Conservation (phyloP, 352 stramenopile genomes). For the Globisporangium megalacanthum region DNA sequence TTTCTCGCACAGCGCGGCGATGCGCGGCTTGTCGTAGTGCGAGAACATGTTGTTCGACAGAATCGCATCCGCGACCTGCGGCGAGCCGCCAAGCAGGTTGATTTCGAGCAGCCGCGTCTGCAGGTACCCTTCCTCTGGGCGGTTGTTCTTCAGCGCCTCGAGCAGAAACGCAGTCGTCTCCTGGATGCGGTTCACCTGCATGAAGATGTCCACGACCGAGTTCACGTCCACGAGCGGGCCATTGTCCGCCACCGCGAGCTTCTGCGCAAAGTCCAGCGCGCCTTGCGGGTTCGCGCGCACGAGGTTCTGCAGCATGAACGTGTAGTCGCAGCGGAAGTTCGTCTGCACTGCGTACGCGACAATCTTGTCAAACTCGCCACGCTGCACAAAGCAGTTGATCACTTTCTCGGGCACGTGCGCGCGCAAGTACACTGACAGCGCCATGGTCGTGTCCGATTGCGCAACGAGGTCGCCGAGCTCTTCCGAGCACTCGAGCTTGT, state of each 20-base stretch:
- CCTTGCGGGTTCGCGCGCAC: constrained; percentile 97
- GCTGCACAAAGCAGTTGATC: constrained; percentile 99
- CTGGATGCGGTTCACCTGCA: constrained; percentile 98
- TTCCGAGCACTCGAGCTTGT: constrained; percentile 98
- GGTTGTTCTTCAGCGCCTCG: constrained; percentile 99
- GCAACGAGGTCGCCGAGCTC: constrained; percentile 96
- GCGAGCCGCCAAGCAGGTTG: constrained; percentile 98
- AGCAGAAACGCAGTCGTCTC: constrained; percentile 99
- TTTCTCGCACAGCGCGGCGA: constrained; percentile 98
- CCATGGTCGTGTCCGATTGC: constrained; percentile 96
- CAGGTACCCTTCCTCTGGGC: constrained; percentile 97
- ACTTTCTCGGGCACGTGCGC: constrained; percentile 98
- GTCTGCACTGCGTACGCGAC: constrained; percentile 93
- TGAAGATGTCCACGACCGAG: constrained; percentile 99
- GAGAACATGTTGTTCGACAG: constrained; percentile 99
- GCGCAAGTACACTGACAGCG: constrained; percentile 97
- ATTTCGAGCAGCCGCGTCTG: constrained; percentile 99
- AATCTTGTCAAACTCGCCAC: constrained; percentile 99
- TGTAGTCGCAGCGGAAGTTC: constrained; percentile 99
- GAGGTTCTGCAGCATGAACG: constrained; percentile 98
- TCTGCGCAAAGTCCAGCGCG: constrained; percentile 97
- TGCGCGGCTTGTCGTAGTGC: constrained; percentile 97
- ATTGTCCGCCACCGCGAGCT: constrained; percentile 93
- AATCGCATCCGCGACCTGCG: constrained; percentile 99
- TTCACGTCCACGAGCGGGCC: constrained; percentile 97